A percentile compares a stretch with the other conserved stretches of the same genome.
phyloP scores from a whole-genome alignment of 306 rosid genomes.

The Malus domestica region DNA sequence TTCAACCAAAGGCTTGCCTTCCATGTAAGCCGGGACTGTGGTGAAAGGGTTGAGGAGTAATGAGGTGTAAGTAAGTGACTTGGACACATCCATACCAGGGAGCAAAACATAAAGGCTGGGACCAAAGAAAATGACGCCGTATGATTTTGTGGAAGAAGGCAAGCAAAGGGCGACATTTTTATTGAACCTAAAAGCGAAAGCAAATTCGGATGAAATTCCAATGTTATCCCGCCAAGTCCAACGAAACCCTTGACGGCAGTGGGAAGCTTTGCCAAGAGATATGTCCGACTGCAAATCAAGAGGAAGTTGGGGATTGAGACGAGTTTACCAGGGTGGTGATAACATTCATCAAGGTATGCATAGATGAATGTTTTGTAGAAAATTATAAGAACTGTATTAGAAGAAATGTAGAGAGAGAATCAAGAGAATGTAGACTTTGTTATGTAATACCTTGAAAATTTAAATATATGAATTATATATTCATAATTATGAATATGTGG shows the following conservation, averaged over 20 bases:
- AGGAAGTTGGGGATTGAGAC: constrained; percentile 38
- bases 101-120: constrained; percentile 10
- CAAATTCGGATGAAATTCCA: background rate
- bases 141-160: constrained; percentile 11
- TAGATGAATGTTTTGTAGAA: no score
- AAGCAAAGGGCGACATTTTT: background rate
- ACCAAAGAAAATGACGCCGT: constrained; percentile 20
- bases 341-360: no score
- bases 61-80: constrained; percentile 39
- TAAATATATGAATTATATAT: no score
- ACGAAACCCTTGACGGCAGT: background rate
- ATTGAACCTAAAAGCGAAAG: background rate
- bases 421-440: no score
- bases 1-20: constrained; percentile 27
- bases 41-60: constrained; percentile 35
- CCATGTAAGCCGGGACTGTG: background rate
- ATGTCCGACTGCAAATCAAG: constrained; percentile 36
- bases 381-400: no score
- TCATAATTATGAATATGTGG: no score
- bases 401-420: no score
- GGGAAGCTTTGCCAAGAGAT: constrained; percentile 9
- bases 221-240: background rate
- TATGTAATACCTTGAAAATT: no score
- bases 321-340: background rate
- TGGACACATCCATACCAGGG: constrained; percentile 6